phyloP scores from a whole-genome alignment of 768 basidiomycete genomes.

The Suillus luteus region DNA sequence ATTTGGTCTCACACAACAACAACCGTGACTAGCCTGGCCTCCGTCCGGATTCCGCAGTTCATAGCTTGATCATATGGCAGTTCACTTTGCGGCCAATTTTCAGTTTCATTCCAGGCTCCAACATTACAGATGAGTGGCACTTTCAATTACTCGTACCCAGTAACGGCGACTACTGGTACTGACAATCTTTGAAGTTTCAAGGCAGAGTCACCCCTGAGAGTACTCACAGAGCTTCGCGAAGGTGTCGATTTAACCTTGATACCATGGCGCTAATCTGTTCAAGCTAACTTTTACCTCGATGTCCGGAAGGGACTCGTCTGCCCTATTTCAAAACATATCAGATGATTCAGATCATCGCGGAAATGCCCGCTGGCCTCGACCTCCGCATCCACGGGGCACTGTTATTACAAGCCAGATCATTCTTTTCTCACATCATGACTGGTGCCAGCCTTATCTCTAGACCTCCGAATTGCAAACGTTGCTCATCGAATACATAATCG shows the following conservation, averaged over 20 bases:
- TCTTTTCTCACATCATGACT: constrained; percentile 2
- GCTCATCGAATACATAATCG: constrained; percentile 2
- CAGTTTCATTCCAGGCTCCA: background rate
- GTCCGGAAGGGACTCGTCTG: background rate
- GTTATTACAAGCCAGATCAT: background rate
- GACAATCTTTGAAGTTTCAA: no score
- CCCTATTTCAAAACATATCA: background rate
- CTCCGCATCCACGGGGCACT: background rate
- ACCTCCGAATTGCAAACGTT: background rate
- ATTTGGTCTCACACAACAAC: constrained; percentile 12
- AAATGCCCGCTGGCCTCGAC: background rate
- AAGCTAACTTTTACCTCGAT: background rate
- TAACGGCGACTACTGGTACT: background rate
- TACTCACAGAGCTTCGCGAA: constrained; percentile 3
- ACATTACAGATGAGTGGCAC: background rate
- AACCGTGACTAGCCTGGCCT: background rate
- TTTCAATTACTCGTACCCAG: no score
- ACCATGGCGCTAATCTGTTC: background rate
- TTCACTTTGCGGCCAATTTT: background rate
- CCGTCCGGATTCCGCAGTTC: background rate
- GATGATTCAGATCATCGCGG: background rate
- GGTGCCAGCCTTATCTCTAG: background rate
- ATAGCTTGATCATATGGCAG: background rate
- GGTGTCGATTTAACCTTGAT: background rate
- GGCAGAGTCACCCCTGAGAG: no score